phyloP scores from a whole-genome alignment of 2,329 filamentous ascomycete genomes.

The Alternaria consortialis region DNA sequence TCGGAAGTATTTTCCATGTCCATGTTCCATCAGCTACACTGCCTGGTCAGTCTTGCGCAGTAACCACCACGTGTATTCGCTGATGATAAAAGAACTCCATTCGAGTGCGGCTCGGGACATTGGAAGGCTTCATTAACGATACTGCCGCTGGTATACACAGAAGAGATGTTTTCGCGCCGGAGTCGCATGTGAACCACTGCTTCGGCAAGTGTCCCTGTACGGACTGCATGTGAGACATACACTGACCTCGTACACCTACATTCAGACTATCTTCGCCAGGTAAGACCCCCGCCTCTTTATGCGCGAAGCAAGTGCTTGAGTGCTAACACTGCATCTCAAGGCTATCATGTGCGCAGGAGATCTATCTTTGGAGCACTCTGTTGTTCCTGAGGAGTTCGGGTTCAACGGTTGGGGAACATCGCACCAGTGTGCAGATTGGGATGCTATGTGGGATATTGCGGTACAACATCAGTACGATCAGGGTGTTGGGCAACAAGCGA shows the following conservation, averaged over 20 bases:
- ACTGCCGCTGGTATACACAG: background rate
- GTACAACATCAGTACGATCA: constrained; percentile 1
- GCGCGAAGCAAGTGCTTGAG: background rate
- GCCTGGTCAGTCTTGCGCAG: constrained; percentile 5
- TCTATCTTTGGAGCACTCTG: constrained; percentile 11
- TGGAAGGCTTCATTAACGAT: constrained; percentile 2
- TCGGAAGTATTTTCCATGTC: constrained; percentile 15
- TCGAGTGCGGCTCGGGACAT: constrained; percentile 2
- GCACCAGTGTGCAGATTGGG: constrained; percentile 12
- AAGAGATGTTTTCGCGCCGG: background rate
- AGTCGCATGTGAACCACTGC: constrained; percentile 15
- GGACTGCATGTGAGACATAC: no score
- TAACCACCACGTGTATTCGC: background rate
- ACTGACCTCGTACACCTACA: no score
- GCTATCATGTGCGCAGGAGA: constrained; percentile 13
- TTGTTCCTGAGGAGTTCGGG: constrained; percentile 6
- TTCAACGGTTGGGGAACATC: constrained; percentile 16
- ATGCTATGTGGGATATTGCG: constrained; percentile 12
- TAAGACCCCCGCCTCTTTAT: background rate
- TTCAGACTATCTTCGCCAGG: constrained; percentile 8
- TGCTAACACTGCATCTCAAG: background rate
- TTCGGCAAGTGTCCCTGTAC: background rate
- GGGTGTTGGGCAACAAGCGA: background rate
- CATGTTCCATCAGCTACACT: constrained; percentile 17
- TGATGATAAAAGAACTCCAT: constrained; percentile 11